Evolutionary conservation across 139 green algal species (phyloP).

Genomic region (Asterochloris erici): DNA sequence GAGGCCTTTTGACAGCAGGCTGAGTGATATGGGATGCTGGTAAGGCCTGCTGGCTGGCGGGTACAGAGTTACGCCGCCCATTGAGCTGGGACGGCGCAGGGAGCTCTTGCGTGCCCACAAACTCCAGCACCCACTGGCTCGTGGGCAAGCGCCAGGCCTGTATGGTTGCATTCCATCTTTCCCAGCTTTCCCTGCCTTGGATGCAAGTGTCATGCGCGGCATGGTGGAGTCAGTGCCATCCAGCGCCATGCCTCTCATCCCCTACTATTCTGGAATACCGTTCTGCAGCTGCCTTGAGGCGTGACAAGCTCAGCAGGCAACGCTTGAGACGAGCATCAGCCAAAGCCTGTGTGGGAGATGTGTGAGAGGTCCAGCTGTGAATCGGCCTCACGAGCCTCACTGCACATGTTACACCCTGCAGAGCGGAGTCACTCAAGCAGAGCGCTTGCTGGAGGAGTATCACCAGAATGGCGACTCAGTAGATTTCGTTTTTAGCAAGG

Average conservation of each 20-base stretch:
- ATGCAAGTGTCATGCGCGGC: too few relatives aligned
- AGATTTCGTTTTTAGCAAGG: too few relatives aligned
- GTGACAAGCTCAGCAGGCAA: background rate
- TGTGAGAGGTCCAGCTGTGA: background rate
- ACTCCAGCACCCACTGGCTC: background rate
- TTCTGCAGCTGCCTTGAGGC: too few relatives aligned
- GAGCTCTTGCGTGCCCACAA: background rate
- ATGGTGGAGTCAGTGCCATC: too few relatives aligned
- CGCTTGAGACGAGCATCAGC: background rate
- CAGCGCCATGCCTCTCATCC: too few relatives aligned
- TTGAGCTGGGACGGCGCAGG: background rate
- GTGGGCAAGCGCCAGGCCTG: too few relatives aligned
- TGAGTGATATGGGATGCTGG: background rate
- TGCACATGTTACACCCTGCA: background rate
- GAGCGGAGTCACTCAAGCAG: constrained; percentile 58
- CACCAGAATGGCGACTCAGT: constrained; percentile 29
- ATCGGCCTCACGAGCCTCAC: background rate
- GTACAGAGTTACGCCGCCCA: background rate
- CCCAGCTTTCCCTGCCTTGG: too few relatives aligned
- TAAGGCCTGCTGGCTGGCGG: background rate
- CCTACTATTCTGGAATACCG: too few relatives aligned
- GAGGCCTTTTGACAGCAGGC: too few relatives aligned
- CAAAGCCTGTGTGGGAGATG: background rate
- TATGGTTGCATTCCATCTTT: too few relatives aligned
- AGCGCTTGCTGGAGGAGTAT: constrained; percentile 70